Evolutionary conservation across 352 stramenopile genomes (phyloP), one percentile per base, ranked within the genome.

Genomic region (Pythium guiyangense): DNA sequence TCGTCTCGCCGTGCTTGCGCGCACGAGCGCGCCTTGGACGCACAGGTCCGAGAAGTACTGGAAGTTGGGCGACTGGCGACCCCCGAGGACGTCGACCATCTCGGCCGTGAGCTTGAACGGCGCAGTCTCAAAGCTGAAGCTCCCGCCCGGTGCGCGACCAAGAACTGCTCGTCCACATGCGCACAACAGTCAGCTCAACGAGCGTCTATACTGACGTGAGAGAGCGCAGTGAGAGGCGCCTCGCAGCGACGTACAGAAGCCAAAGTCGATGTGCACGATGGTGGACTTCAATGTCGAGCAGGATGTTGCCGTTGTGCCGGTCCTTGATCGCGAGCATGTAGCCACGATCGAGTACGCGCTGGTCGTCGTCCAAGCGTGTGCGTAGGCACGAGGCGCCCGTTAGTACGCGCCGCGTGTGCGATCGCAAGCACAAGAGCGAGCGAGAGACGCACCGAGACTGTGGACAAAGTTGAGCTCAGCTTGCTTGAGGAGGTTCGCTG

Each of bases 251-350:
- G 49, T 78, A 92, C 82, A 90, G 71, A 99, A 99, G 31, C 97
- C 97, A 84, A 99, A 99, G 73, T 99, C 97, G 69, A 99, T 99
- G 76, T 99, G 96, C 37, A 99, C 88, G 26, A 99, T 74, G 63
- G n/a, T 98, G 95, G 6, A 97, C 97, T 59, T 96, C 80, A 15
- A 90, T 93, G 64, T 99, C 96, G 50, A 99, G 92, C 84, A 99
- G 96, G 57, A 99, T 98, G 69, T 99, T 99, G 43, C 96, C 97
- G 67, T 99, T 99, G 82, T 99, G 97, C 8, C 96, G 86, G 71
- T 99, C 97, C 65, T 99, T 99, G 67, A 99, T 88, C 15, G 92
- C 90, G 17, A 99, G 76, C 35, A 99, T 84, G 71, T 99, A 99
- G 58, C 87, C 97, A 99, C 90, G 31, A 99, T 88, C 26, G 93